phyloP scores from a whole-genome alignment of 2,329 filamentous ascomycete genomes.

The Paraconiothyrium brasiliense region DNA sequence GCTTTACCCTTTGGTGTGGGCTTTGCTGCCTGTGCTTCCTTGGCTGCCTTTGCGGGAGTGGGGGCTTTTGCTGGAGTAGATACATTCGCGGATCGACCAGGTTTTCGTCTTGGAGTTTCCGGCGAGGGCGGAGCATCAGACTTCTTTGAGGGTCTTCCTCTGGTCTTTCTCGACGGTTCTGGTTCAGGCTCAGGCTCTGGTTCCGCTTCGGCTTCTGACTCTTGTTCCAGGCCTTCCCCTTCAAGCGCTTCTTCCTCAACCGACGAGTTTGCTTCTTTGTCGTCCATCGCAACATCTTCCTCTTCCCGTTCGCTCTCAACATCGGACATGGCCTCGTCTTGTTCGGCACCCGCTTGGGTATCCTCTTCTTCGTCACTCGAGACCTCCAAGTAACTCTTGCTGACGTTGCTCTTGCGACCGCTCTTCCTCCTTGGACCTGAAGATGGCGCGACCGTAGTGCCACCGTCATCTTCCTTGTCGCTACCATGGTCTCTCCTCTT shows the following conservation, averaged over 20 bases:
- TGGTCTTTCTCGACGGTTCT: slow-evolving; percentile 14
- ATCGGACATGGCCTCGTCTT: slow-evolving; percentile 30
- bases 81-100: not conserved
- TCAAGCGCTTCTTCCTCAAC: slow-evolving; percentile 23
- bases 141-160: slow-evolving; percentile 16
- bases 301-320: slow-evolving; percentile 28
- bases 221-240: not conserved
- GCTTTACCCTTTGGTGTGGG: not conserved
- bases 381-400: slow-evolving; percentile 58
- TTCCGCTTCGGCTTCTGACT: slow-evolving; percentile 21
- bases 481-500: slow-evolving; percentile 42
- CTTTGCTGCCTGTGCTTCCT: not conserved
- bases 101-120: slow-evolving; percentile 13
- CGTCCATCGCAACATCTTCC: slow-evolving; percentile 42
- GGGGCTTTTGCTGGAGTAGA: not conserved
- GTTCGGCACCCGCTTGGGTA: slow-evolving; percentile 38
- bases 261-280: slow-evolving; percentile 24
- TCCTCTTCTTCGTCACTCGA: slow-evolving; percentile 55
- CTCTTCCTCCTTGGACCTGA: slow-evolving; percentile 57
- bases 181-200: slow-evolving; percentile 22
- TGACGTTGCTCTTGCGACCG: slow-evolving; percentile 44
- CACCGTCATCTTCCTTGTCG: slow-evolving; percentile 46
- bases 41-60: slow-evolving; percentile 4
- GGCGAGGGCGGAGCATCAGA: slow-evolving; percentile 14
- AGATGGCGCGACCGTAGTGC: slow-evolving; percentile 37